Evolutionary conservation across 1,139 yeast species (phyloP).

Genomic region (Keqinozyma sinolaborantium): DNA sequence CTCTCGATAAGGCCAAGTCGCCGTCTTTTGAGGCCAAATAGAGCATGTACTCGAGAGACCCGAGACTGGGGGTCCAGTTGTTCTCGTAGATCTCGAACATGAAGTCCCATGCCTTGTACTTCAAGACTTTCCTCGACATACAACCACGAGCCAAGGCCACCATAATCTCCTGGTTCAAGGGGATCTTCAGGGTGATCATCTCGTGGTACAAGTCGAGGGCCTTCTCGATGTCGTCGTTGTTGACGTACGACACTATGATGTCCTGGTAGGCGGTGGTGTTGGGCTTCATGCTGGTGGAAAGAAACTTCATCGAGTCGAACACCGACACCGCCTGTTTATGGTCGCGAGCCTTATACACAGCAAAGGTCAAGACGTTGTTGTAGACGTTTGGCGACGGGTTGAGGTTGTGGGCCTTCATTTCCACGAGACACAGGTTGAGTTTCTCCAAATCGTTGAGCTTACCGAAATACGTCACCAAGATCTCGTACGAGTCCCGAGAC

Average conservation of each 20-base stretch:
- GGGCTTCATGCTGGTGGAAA: constrained; percentile 64
- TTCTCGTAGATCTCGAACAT: constrained; percentile 61
- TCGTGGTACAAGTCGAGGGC: constrained; percentile 78
- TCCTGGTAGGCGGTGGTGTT: constrained; percentile 65
- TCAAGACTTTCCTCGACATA: constrained; percentile 45
- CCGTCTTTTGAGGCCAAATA: constrained; percentile 76
- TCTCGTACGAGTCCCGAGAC: constrained; percentile 26
- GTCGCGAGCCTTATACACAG: constrained; percentile 51
- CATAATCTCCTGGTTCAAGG: constrained; percentile 45
- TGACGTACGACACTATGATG: constrained; percentile 63
- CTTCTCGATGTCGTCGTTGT: constrained; percentile 60
- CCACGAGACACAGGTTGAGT: constrained; percentile 35
- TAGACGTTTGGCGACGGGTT: constrained; percentile 58
- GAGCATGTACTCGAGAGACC: constrained; percentile 65
- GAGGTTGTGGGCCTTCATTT: constrained; percentile 49
- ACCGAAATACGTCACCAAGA: constrained; percentile 40
- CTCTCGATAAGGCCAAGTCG: constrained; percentile 71
- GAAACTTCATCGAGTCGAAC: constrained; percentile 83
- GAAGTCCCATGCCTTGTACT: constrained; percentile 71
- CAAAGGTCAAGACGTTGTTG: constrained; percentile 63
- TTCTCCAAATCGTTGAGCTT: constrained; percentile 26
- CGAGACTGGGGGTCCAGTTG: constrained; percentile 47
- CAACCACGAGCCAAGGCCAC: constrained; percentile 75
- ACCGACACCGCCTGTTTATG: constrained; percentile 64
- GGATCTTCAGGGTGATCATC: constrained; percentile 39